phyloP scores from a whole-genome alignment of 768 basidiomycete genomes.

The Podaxis sp. region DNA sequence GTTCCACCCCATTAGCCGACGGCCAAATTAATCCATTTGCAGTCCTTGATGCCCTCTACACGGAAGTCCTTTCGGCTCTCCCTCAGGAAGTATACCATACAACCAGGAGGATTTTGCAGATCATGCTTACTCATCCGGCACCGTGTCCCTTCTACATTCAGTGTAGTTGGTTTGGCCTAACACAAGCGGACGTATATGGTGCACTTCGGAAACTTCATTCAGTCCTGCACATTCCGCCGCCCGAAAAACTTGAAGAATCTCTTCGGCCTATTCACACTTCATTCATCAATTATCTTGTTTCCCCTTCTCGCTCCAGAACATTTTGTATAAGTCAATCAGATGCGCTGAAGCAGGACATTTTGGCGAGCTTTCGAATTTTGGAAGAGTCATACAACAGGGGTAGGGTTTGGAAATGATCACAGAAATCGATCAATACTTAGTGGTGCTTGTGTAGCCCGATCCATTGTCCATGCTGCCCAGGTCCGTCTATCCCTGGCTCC shows the following conservation, averaged over 20 bases:
- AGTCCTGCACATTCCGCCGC: neutral
- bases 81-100: neutral
- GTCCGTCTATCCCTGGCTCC: no score
- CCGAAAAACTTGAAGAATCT: neutral
- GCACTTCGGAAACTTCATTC: neutral
- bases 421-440: no score
- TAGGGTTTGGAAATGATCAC: no score
- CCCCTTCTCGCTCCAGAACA: neutral
- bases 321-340: neutral
- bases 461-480: neutral
- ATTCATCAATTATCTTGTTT: neutral
- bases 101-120: neutral
- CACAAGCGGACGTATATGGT: neutral
- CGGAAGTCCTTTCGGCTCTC: neutral
- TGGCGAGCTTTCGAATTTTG: no score
- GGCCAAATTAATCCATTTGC: neutral
- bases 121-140: neutral
- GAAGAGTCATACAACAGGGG: no score
- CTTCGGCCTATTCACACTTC: neutral
- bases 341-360: no score
- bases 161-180: neutral
- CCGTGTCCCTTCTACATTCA: neutral
- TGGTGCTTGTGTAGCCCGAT: no score
- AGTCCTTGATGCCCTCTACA: conserved; percentile 11
- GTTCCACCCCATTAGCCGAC: no score